Conservation (phyloP, 371 early-diverging fungal species). For the Actinomucor elegans region DNA sequence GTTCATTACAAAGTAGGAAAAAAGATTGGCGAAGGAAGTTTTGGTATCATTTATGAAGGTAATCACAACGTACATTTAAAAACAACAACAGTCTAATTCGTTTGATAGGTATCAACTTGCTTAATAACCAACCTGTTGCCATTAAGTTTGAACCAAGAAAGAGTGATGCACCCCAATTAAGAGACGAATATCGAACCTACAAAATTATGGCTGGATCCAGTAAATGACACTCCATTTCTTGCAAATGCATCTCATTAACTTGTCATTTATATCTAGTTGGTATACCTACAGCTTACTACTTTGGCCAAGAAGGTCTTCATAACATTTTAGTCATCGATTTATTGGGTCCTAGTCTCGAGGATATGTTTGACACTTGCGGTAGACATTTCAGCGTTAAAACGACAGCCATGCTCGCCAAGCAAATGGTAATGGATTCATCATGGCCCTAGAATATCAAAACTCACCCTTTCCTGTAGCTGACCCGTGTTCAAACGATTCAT, state of each 20-base stretch:
- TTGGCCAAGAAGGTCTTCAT: slow-evolving; percentile 94
- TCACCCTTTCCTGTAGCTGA: slow-evolving; percentile 53
- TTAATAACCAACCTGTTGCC: slow-evolving; percentile 83
- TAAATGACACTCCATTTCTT: too few species aligned
- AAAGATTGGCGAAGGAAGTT: slow-evolving; percentile 94
- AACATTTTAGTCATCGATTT: slow-evolving; percentile 94
- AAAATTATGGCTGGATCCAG: slow-evolving; percentile 78
- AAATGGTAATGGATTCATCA: slow-evolving; percentile 66
- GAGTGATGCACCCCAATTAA: slow-evolving; percentile 90
- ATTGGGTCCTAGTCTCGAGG: slow-evolving; percentile 93
- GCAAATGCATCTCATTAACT: too few species aligned
- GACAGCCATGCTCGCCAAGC: slow-evolving; percentile 92
- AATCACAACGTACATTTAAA: too few species aligned
- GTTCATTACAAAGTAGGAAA: slow-evolving; percentile 91
- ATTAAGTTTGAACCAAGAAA: slow-evolving; percentile 96
- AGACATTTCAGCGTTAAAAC: slow-evolving; percentile 90
- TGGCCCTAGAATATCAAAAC: background rate
- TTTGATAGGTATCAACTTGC: slow-evolving; percentile 61
- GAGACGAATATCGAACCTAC: slow-evolving; percentile 93
- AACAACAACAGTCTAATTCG: too few species aligned
- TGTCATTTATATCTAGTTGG: slow-evolving; percentile 52
- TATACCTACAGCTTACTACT: slow-evolving; percentile 87
- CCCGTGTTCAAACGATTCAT: slow-evolving; percentile 90
- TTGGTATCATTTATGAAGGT: slow-evolving; percentile 97
- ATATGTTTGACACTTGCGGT: slow-evolving; percentile 92